A percentile compares a stretch with the other conserved stretches of the same genome.
Evolutionary conservation across 2,329 filamentous ascomycete genomes (phyloP).

Genomic region (Cyanodermella asteris): DNA sequence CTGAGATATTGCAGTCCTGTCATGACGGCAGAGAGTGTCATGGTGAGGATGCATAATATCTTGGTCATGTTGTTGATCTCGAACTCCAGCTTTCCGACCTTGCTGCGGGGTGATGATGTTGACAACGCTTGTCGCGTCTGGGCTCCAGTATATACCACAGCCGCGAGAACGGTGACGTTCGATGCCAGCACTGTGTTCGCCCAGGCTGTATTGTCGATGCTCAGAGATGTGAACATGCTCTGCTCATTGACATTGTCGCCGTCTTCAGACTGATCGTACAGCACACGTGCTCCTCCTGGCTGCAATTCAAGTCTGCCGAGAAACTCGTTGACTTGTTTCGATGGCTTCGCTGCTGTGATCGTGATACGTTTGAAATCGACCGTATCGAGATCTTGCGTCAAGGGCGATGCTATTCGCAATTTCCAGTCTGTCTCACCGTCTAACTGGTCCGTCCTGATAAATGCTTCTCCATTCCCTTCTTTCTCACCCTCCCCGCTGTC

Average conservation of each 20-base stretch:
- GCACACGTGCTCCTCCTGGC: constrained; percentile 15
- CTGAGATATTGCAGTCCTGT: constrained; percentile 66
- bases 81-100: constrained; percentile 78
- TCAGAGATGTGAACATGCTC: constrained; percentile 46
- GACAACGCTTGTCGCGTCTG: constrained; percentile 88
- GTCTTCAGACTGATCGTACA: constrained; percentile 7
- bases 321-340: constrained; percentile 88
- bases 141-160: constrained; percentile 82
- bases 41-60: constrained; percentile 73
- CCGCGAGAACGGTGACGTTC: constrained; percentile 67
- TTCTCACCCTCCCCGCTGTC: constrained; percentile 44
- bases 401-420: constrained; percentile 60
- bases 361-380: constrained; percentile 44
- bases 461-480: constrained; percentile 51
- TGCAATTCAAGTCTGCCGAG: constrained; percentile 65
- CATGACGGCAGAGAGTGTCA: constrained; percentile 66
- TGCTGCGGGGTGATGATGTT: constrained; percentile 76
- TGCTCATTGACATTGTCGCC: constrained; percentile 2
- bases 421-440: constrained; percentile 99
- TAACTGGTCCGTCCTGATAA: constrained; percentile 90
- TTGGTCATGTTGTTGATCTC: constrained; percentile 97
- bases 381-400: constrained; percentile 58
- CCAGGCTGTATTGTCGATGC: constrained; percentile 96
- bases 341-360: constrained; percentile 72
- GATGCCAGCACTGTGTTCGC: constrained; percentile 94